Base-by-base conservation (phyloP, 495 filamentous ascomycete species). In the Achaetomiella virescens region DNA sequence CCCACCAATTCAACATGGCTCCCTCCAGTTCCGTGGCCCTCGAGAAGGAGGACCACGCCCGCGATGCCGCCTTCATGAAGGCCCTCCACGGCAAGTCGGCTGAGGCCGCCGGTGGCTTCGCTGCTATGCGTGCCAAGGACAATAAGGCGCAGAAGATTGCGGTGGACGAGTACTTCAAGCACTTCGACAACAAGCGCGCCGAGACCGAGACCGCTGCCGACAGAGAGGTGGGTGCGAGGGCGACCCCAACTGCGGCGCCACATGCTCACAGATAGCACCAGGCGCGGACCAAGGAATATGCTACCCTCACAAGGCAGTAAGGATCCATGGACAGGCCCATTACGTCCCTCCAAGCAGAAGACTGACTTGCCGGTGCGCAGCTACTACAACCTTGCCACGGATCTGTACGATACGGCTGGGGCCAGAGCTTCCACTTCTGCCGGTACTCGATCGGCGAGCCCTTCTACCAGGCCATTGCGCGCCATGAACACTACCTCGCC, bases 341-440 rank as follows among this genome's bases (percentile, higher is more conserved):
- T n/a, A n/a, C n/a, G n/a, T n/a, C n/a, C n/a, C n/a, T n/a, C n/a
- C n/a, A n/a, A n/a, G n/a, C n/a, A n/a, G n/a, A n/a, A n/a, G n/a
- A n/a, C n/a, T n/a, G n/a, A n/a, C n/a, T n/a, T n/a, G n/a, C n/a
- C n/a, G n/a, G n/a, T 22, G n/a, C 48, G n/a, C 65, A 90, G 87
- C 68, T 98, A 98, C 80, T 98, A 98, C 79, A 97, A 98, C 76
- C 84, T 98, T 44, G 92, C 90, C 15, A 98, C 93, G 52, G 93
- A 98, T 66, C 74, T 97, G 20, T 98, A 98, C 79, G 93, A 98
- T 89, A 97, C 64, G 93, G 92, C 60, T 98, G 93, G 93, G 87
- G 89, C 46, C 82, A 87, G 57, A 90, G 84, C 52, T 97, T 97
- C 84, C 91, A 98, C 74, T 98, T 98, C 83, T 97, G 91, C 77